Conservation (phyloP, 148 eudicot species). For the Drosera capensis region DNA sequence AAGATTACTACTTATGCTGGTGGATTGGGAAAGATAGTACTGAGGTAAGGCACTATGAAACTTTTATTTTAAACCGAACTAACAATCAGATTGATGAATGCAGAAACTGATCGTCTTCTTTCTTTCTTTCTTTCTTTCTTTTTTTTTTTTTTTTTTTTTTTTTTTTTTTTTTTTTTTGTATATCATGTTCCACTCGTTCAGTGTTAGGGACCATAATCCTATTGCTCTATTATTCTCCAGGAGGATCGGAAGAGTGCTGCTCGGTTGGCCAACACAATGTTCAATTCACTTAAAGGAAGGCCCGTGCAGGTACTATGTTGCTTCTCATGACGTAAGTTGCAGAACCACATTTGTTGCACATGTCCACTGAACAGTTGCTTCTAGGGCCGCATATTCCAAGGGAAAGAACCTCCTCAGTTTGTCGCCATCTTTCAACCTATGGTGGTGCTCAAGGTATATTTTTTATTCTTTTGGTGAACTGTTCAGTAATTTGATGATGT, state of each 20-base stretch:
- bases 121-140: not conserved
- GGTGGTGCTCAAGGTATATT: conserved; percentile 81
- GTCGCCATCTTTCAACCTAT: conserved; percentile 88
- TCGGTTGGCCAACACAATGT: conserved; percentile 69
- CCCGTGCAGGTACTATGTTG: conserved; percentile 60
- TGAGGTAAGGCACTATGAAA: conserved; percentile 39
- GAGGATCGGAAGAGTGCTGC: conserved; percentile 80
- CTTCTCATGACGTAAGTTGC: not conserved
- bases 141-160: too few relatives aligned
- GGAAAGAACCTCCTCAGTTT: conserved; percentile 95
- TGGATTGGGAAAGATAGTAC: conserved; percentile 97
- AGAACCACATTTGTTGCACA: not conserved
- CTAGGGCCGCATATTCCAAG: conserved; percentile 86
- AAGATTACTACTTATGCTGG: conserved; percentile 93
- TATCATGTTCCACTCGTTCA: too few relatives aligned
- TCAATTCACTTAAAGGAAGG: conserved; percentile 84
- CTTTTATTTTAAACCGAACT: too few relatives aligned
- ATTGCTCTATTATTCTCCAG: conserved; percentile 22
- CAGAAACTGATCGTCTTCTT: not conserved
- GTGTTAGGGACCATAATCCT: conserved; percentile 1
- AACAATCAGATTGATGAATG: not conserved
- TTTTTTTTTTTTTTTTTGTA: too few relatives aligned
- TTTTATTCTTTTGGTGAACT: not conserved
- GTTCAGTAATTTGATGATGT: not conserved
- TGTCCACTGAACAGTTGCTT: not conserved